phyloP scores from a whole-genome alignment of 306 rosid species.

The Dalbergia cultrata region DNA sequence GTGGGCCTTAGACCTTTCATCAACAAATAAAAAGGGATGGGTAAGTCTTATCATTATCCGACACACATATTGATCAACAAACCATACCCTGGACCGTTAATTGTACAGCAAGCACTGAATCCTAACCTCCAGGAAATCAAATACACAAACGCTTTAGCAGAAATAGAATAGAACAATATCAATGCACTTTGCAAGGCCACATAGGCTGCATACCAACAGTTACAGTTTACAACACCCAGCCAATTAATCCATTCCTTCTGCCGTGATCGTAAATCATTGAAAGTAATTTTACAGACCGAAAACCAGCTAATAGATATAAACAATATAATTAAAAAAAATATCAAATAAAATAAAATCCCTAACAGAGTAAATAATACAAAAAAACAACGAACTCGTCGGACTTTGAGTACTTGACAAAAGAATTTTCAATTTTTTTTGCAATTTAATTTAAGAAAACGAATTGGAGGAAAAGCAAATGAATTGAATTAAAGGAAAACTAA shows the following conservation, averaged over 20 bases:
- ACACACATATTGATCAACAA: slow-evolving; percentile 15
- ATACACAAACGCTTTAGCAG: neutral
- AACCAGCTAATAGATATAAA: neutral
- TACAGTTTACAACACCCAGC: neutral
- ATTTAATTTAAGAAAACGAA: neutral
- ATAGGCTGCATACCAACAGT: neutral
- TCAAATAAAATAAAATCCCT: neutral
- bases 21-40: neutral
- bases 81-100: neutral
- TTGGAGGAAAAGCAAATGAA: neutral
- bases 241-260: neutral
- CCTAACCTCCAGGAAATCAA: neutral
- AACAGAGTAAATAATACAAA: neutral
- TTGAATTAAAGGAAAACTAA: slow-evolving; percentile 42
- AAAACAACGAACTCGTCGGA: neutral
- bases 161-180: neutral
- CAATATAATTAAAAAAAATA: neutral
- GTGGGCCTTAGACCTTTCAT: neutral
- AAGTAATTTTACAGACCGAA: neutral
- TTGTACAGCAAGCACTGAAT: neutral
- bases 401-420: neutral
- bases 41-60: neutral
- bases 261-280: neutral
- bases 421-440: neutral
- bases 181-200: neutral